These are phyloP conservation scores for Zostera marina DNA, from an alignment of 116 monocot species.

Conservation along the genomic window DNA sequence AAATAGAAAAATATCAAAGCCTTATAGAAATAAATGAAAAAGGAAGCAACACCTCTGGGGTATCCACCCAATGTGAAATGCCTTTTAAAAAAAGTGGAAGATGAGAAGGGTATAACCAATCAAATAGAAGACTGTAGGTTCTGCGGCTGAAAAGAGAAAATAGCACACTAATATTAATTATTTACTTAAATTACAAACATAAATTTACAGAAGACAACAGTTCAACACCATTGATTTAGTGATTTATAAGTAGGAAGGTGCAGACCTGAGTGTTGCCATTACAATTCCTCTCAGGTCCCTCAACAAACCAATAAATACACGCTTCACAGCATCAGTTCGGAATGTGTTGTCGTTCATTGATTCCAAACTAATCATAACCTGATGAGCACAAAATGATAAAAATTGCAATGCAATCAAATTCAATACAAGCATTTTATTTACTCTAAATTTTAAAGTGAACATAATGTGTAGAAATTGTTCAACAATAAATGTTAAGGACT, in stretches of 20 bases:
- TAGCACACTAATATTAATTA: background rate
- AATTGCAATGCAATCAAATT: background rate
- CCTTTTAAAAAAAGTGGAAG: conserved; percentile 83
- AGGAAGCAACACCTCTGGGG: conserved; percentile 52
- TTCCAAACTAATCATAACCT: conserved; percentile 69
- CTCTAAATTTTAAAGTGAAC: background rate
- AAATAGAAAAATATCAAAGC: background rate
- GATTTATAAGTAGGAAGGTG: background rate
- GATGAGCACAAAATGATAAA: background rate
- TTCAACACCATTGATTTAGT: background rate
- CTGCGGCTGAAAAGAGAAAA: conserved; percentile 46
- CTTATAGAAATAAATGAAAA: background rate
- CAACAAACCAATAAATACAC: conserved; percentile 92
- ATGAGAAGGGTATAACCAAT: conserved; percentile 90
- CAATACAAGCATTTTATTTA: background rate
- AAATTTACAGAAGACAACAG: background rate
- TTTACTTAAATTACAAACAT: background rate
- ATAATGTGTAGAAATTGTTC: too few species aligned
- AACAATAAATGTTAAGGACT: too few species aligned
- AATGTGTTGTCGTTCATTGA: conserved; percentile 77
- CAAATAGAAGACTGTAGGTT: conserved; percentile 88
- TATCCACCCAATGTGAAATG: conserved; percentile 71
- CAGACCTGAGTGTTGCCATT: conserved; percentile 91
- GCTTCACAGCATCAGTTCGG: conserved; percentile 76
- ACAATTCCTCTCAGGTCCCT: conserved; percentile 96